Evolutionary conservation across 148 eudicot genomes (phyloP).

Genomic region (Mesembryanthemum crystallinum): DNA sequence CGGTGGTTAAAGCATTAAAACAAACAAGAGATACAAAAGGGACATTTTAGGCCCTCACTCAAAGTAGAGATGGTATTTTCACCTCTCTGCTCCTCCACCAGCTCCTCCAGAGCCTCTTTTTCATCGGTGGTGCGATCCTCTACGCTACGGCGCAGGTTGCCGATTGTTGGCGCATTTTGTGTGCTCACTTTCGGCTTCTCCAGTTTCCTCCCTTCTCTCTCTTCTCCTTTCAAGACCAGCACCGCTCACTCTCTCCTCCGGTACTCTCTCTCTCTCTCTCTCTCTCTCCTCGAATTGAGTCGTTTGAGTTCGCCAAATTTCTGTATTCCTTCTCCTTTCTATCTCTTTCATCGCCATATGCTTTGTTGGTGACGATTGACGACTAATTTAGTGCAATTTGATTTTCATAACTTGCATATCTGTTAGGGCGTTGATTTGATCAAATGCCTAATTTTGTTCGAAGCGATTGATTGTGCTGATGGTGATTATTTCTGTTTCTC

Average conservation of each 20-base stretch:
- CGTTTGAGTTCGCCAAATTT: not conserved
- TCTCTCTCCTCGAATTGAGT: not conserved
- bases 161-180: conserved; percentile 82
- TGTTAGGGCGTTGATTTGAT: not conserved
- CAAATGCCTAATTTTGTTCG: not conserved
- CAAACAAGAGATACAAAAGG: not conserved
- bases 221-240: conserved; percentile 43
- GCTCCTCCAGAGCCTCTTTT: not conserved
- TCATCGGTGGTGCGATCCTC: conserved; percentile 45
- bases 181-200: conserved; percentile 69
- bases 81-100: conserved; percentile 13
- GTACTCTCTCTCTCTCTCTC: conserved; percentile 27
- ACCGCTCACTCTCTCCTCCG: conserved; percentile 44
- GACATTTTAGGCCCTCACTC: too few relatives aligned
- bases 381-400: not conserved
- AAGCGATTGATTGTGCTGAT: not conserved
- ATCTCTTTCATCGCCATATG: not conserved
- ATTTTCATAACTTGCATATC: not conserved
- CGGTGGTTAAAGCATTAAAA: not conserved
- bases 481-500: not conserved
- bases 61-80: conserved; percentile 13
- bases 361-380: not conserved
- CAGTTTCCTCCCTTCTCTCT: conserved; percentile 46
- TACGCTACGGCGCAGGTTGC: conserved; percentile 49
- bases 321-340: not conserved